Base-by-base conservation (phyloP, 192 early-diverging fungal genomes). In the Coemansia sp. region DNA sequence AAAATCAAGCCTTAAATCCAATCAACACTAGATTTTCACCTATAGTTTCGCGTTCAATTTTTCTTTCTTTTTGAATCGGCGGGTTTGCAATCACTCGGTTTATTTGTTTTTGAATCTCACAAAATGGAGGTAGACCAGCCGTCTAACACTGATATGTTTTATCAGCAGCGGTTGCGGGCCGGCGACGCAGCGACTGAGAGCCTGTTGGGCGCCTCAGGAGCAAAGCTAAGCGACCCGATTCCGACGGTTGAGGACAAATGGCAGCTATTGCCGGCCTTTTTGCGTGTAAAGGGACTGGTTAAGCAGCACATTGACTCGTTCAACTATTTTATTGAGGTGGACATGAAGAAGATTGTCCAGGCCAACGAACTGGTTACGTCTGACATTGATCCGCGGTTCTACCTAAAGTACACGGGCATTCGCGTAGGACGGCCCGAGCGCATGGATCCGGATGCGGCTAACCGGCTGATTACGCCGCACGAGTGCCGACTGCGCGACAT, bases 251-350 rank as follows among this genome's bases (percentile, higher is more conserved):
- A 83, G 88, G 95, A 99, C 82, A 99, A 99, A 71, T 99, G 97
- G 97, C 86, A 94, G 71, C 83, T 99, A 39, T 82, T 99, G 18
- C 97, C 97, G 4, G 95, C 97, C 1, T 99, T 97, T 74, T 78
- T 99, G 32, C 93, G 94, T 71, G 92, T 95, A 27, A 96, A 96
- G 65, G 97, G 97, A 61, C 86, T 99, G 19, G 91, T 99, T 55
- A 98, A 98, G 77, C 97, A 99, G 74, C 97, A 99, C 74, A 88
- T 98, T 62, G 97, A 99, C 76, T 99, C 97, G 8, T 99, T 96
- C 82, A 96, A 99, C 83, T 97, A 96, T 74, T 99, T 98, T 84
- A 85, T 99, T 61, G 89, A 98, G 64, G 90, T 90, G 5, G 97
- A 95, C 55, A 78, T 99, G 59, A 89, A 94, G 74, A 91, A 95